phyloP scores from a whole-genome alignment of 2,329 filamentous ascomycete species.

The Ophidiomyces ophidiicola region DNA sequence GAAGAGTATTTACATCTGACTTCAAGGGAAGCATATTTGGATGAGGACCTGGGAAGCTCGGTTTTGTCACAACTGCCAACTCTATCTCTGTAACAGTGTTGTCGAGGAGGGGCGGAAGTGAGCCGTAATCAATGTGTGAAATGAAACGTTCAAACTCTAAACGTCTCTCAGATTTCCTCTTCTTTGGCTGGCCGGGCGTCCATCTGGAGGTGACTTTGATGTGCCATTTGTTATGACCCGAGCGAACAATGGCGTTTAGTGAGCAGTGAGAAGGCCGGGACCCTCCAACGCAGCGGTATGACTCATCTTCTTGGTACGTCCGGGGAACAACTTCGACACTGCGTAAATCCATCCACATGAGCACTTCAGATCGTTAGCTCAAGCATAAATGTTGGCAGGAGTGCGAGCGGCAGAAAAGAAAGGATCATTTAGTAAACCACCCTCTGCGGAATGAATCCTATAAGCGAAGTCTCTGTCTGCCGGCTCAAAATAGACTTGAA shows the following conservation, averaged over 20 bases:
- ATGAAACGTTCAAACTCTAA: slow-evolving; percentile 12
- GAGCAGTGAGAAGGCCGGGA: neutral
- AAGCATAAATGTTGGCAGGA: no score
- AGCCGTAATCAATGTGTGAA: slow-evolving; percentile 13
- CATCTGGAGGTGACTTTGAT: slow-evolving; percentile 1
- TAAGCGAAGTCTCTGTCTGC: no score
- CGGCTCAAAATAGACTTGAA: no score
- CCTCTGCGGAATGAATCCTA: no score
- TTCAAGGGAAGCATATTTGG: slow-evolving; percentile 3
- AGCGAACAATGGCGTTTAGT: neutral
- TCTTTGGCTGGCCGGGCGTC: neutral
- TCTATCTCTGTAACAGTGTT: slow-evolving; percentile 13
- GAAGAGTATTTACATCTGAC: neutral
- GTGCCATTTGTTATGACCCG: slow-evolving; percentile 1
- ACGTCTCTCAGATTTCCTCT: slow-evolving; percentile 2
- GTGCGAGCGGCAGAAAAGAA: no score
- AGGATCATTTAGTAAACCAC: no score
- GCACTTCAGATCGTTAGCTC: no score
- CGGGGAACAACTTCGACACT: slow-evolving; percentile 4
- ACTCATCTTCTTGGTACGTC: slow-evolving; percentile 4
- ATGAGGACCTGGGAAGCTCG: slow-evolving; percentile 1
- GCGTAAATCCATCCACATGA: no score
- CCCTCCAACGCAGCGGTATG: neutral
- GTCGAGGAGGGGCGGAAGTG: slow-evolving; percentile 13
- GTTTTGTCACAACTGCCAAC: slow-evolving; percentile 3